Evolutionary conservation across 2,329 filamentous ascomycete genomes (phyloP).

Genomic region (Penicillium hesseltinei): DNA sequence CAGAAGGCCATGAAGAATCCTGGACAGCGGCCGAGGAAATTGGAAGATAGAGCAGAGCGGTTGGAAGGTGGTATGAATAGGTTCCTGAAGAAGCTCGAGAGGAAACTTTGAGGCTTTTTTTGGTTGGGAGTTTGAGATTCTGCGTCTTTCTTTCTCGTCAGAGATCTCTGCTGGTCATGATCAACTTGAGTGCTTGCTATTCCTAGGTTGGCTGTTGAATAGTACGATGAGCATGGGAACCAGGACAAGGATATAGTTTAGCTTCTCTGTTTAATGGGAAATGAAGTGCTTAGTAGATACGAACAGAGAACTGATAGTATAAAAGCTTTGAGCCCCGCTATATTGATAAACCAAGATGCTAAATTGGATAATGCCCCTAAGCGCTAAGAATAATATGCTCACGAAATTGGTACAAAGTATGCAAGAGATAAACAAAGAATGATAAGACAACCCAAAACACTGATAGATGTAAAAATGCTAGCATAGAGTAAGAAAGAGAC

Average conservation of each 20-base stretch:
- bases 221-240: background rate
- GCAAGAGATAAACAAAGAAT: constrained; percentile 4
- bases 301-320: background rate
- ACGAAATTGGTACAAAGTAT: constrained; percentile 9
- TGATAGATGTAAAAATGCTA: constrained; percentile 1
- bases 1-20: constrained; percentile 35
- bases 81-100: constrained; percentile 48
- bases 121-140: background rate
- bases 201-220: background rate
- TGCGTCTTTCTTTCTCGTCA: background rate
- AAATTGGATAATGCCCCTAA: constrained; percentile 11
- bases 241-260: background rate
- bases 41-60: constrained; percentile 40
- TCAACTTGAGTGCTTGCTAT: background rate
- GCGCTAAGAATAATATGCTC: constrained; percentile 13
- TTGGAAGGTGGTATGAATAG: constrained; percentile 46
- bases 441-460: constrained; percentile 3
- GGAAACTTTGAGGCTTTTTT: constrained; percentile 30
- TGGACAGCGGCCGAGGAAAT: constrained; percentile 32
- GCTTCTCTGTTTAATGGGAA: background rate
- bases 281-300: background rate
- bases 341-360: constrained; percentile 12
- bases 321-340: constrained; percentile 1
- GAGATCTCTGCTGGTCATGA: background rate
- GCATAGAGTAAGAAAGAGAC: background rate